phyloP scores from a whole-genome alignment of 2,329 filamentous ascomycete species.

The Monosporascus sp. region DNA sequence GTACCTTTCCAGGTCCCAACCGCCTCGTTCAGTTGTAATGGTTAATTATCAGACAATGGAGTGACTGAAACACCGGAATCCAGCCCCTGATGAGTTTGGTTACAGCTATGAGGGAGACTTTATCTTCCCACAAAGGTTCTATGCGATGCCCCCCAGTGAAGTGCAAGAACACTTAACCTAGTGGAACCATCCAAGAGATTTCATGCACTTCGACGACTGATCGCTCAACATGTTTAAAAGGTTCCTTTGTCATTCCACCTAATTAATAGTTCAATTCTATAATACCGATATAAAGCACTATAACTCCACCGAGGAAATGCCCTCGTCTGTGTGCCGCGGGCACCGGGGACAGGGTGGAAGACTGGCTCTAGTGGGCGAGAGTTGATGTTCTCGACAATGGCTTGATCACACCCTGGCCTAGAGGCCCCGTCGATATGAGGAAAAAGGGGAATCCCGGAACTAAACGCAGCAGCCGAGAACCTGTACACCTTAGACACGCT shows the following conservation, averaged over 20 bases:
- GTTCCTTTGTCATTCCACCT: no score
- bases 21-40: neutral
- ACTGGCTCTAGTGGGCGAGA: neutral
- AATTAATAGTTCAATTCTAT: no score
- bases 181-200: no score
- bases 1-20: neutral
- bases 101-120: neutral
- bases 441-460: neutral
- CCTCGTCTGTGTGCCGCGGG: neutral
- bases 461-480: neutral
- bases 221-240: no score
- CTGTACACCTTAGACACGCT: conserved; percentile 11
- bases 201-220: no score
- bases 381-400: conserved; percentile 8
- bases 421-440: neutral
- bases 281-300: neutral
- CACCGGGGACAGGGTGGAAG: neutral
- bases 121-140: neutral
- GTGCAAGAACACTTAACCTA: no score
- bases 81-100: neutral
- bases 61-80: neutral
- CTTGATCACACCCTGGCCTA: conserved; percentile 6
- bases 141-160: no score
- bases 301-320: neutral
- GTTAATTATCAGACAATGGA: neutral